Evolutionary conservation across 129 eudicot species (phyloP).

Genomic region (Sambucus nigra): DNA sequence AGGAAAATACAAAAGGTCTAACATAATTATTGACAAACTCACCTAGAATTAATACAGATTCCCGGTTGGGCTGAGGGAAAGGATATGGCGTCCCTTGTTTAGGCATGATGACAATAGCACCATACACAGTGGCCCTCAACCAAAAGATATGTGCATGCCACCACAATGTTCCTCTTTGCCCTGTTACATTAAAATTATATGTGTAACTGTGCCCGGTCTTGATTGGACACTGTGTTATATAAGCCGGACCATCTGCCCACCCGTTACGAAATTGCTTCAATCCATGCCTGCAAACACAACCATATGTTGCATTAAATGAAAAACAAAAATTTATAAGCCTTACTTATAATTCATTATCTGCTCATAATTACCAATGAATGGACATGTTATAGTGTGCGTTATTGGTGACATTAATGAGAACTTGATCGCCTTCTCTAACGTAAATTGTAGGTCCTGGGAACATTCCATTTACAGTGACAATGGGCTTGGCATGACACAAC

Average conservation of each 20-base stretch:
- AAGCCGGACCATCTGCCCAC: constrained; percentile 79
- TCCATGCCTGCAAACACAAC: constrained; percentile 65
- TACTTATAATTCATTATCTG: no score
- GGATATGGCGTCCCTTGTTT: constrained; percentile 36
- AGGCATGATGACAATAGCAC: constrained; percentile 64
- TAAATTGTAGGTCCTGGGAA: no score
- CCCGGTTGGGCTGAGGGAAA: constrained; percentile 46
- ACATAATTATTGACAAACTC: neutral
- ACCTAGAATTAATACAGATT: constrained; percentile 39
- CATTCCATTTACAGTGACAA: no score
- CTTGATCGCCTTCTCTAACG: no score
- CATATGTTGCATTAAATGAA: no score
- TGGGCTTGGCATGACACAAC: no score
- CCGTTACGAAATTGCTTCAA: constrained; percentile 55
- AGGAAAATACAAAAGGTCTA: no score
- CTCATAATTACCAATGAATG: no score
- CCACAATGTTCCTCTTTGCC: constrained; percentile 70
- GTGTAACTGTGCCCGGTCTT: constrained; percentile 41
- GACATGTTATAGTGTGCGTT: no score
- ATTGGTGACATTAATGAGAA: no score
- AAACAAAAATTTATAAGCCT: no score
- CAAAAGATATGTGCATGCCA: constrained; percentile 83
- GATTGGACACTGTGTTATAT: constrained; percentile 68
- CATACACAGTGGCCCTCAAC: constrained; percentile 68
- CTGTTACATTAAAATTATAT: constrained; percentile 50